A percentile compares a stretch with the other conserved stretches of the same genome.
These are phyloP conservation scores for Tolypocladium ophioglossoides DNA, from an alignment of 2,329 filamentous ascomycete species.

Conservation along the genomic window DNA sequence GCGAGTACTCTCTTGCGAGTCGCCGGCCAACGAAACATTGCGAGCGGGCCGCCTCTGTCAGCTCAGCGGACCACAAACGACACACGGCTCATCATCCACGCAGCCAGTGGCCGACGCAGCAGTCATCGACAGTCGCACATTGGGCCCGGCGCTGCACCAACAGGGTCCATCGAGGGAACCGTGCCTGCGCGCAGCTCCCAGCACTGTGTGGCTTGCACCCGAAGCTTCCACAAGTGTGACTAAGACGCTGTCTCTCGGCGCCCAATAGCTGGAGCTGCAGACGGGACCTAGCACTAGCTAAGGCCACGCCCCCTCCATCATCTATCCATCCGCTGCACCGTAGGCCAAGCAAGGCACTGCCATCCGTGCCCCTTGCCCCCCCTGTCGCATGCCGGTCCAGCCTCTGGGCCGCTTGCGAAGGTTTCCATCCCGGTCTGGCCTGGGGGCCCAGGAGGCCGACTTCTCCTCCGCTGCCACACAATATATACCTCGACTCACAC, in stretches of 20 bases:
- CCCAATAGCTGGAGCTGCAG: neutral
- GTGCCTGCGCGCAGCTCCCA: conserved; percentile 4
- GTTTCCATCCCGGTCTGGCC: too few relatives aligned
- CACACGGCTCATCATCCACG: neutral
- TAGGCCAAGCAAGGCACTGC: neutral
- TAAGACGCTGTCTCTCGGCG: neutral
- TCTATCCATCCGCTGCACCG: neutral
- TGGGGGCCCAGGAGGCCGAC: neutral
- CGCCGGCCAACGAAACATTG: neutral
- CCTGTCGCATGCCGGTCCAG: conserved; percentile 15
- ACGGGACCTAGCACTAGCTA: neutral
- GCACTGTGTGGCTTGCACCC: conserved; percentile 10
- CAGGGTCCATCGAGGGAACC: conserved; percentile 1
- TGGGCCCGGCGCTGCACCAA: neutral
- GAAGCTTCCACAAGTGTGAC: conserved; percentile 6
- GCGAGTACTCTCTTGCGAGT: neutral
- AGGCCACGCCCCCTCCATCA: neutral
- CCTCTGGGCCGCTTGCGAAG: too few relatives aligned
- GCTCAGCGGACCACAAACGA: neutral
- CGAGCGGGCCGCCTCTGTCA: neutral
- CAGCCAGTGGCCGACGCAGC: neutral
- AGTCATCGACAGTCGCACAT: neutral
- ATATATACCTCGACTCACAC: conserved; percentile 23
- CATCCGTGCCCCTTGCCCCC: conserved; percentile 2
- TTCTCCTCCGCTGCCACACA: conserved; percentile 6